Evolutionary conservation across 768 basidiomycete genomes (phyloP).

Genomic region (Crepidotus variabilis): DNA sequence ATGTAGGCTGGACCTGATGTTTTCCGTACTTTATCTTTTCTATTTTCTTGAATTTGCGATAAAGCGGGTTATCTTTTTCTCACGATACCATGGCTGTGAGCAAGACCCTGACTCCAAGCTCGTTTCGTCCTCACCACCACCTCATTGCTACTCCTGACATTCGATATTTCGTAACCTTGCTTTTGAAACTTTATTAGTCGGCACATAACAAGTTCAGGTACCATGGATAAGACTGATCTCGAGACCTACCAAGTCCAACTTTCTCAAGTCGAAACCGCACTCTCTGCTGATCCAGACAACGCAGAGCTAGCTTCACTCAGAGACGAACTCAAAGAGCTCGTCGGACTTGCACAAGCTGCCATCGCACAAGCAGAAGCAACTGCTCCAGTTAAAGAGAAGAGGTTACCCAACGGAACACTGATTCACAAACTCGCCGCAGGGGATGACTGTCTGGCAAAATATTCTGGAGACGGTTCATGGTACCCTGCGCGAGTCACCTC

Average conservation of each 20-base stretch:
- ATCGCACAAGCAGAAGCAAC: conserved; percentile 64
- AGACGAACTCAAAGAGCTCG: conserved; percentile 79
- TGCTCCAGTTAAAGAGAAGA: conserved; percentile 37
- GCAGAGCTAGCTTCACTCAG: conserved; percentile 68
- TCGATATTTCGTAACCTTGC: conserved; percentile 3
- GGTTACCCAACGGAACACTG: conserved; percentile 48
- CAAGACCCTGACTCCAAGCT: too few relatives aligned
- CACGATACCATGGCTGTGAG: too few relatives aligned
- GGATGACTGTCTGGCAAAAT: conserved; percentile 83
- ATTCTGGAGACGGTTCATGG: conserved; percentile 79
- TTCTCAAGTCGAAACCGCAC: conserved; percentile 81
- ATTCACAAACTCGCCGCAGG: conserved; percentile 70
- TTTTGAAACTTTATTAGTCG: neutral
- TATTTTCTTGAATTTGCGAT: too few relatives aligned
- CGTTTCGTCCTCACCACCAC: conserved; percentile 1
- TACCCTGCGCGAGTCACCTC: conserved; percentile 88
- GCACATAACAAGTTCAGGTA: neutral
- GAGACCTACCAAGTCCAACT: conserved; percentile 90
- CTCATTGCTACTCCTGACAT: neutral
- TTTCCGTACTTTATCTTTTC: neutral
- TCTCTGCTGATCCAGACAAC: conserved; percentile 73
- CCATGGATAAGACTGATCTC: conserved; percentile 69
- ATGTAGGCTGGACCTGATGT: conserved; percentile 55
- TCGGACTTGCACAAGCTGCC: conserved; percentile 71
- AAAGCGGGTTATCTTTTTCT: too few relatives aligned